These are phyloP conservation scores for Tripidium arundinaceum DNA, from an alignment of 202 grass and related monocot genomes.

Conservation along the genomic window DNA sequence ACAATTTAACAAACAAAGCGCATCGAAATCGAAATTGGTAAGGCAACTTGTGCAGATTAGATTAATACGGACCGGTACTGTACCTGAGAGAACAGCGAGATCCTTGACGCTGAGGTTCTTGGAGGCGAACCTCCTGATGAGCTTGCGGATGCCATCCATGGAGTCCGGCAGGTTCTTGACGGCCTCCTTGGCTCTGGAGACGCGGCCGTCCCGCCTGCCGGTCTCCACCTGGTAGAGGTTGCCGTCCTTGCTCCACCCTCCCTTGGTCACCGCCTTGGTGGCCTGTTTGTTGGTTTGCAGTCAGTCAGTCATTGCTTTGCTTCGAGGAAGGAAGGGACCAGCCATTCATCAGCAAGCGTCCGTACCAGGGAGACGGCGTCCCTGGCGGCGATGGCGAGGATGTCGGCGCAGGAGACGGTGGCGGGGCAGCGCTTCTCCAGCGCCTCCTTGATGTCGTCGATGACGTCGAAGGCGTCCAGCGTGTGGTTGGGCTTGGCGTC, in stretches of 20 bases:
- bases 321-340: neutral
- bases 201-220: constrained; percentile 39
- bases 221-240: constrained; percentile 58
- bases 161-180: constrained; percentile 39
- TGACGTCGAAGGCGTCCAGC: constrained; percentile 53
- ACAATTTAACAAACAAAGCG: neutral
- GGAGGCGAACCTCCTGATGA: constrained; percentile 37
- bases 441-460: constrained; percentile 47
- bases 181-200: constrained; percentile 36
- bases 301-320: neutral
- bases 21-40: too few relatives aligned
- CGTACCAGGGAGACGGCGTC: constrained; percentile 45
- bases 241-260: constrained; percentile 44
- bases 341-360: too few relatives aligned
- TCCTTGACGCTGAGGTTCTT: constrained; percentile 49
- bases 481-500: constrained; percentile 72
- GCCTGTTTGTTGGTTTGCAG: constrained; percentile 22
- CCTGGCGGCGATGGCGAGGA: constrained; percentile 39
- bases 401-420: constrained; percentile 34
- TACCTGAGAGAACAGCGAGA: constrained; percentile 52
- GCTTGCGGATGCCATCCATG: constrained; percentile 33
- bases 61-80: neutral
- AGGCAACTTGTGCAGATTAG: too few relatives aligned
- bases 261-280: constrained; percentile 37
- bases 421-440: constrained; percentile 31